Percentiles rank a stretch among this genome's conserved stretches.
Conservation (phyloP, 2,329 filamentous ascomycete genomes). For the Diplodia intermedia region DNA sequence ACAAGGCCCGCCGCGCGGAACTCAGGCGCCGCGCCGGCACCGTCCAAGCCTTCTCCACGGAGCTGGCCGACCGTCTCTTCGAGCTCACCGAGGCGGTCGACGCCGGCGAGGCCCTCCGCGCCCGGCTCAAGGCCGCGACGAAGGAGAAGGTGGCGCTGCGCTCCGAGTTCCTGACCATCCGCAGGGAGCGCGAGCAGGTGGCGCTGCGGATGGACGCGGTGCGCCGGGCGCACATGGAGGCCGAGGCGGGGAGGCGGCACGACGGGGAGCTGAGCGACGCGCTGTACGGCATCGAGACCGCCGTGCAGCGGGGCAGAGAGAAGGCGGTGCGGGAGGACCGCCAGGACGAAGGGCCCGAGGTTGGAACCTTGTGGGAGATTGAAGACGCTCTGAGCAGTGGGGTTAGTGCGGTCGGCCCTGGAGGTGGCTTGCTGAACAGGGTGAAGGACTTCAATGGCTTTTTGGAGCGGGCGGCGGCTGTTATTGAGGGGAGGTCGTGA, state of each 20-base stretch:
- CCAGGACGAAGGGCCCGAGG: constrained; percentile 44
- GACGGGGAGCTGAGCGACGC: constrained; percentile 41
- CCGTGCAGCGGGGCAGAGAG: constrained; percentile 45
- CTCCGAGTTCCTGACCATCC: constrained; percentile 56
- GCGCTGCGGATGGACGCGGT: constrained; percentile 60
- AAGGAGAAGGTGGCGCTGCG: constrained; percentile 55
- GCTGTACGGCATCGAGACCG: constrained; percentile 48
- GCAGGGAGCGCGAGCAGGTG: constrained; percentile 57
- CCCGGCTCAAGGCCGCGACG: constrained; percentile 54
- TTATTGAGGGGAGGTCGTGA: constrained; percentile 43
- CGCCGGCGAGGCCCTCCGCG: constrained; percentile 55
- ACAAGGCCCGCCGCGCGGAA: constrained; percentile 49
- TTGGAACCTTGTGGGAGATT: constrained; percentile 37
- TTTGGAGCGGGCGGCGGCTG: constrained; percentile 45
- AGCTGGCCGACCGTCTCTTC: constrained; percentile 58
- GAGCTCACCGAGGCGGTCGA: constrained; percentile 61
- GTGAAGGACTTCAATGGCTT: constrained; percentile 45
- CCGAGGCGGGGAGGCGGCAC: constrained; percentile 37
- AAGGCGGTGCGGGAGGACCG: constrained; percentile 42
- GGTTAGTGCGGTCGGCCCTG: constrained; percentile 41
- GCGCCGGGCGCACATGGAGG: constrained; percentile 42
- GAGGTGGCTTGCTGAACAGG: constrained; percentile 44
- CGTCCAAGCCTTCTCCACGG: constrained; percentile 56
- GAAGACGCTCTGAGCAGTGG: constrained; percentile 41
- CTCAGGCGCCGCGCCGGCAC: constrained; percentile 56